Base-by-base conservation (phyloP, 768 basidiomycete genomes). In the Nidularia sp. region DNA sequence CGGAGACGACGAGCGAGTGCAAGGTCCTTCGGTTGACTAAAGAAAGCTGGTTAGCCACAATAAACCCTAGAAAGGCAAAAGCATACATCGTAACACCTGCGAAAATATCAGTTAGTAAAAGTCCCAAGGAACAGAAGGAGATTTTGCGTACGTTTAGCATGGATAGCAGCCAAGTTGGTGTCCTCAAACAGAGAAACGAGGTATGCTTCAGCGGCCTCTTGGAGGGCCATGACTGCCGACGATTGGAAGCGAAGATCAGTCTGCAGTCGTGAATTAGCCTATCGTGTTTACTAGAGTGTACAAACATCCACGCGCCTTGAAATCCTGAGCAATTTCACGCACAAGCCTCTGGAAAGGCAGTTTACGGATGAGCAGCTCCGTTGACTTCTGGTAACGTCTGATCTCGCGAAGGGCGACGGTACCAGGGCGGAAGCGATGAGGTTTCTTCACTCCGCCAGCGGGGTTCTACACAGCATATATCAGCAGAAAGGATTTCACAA, bases 391-490 rank as follows among this genome's bases (percentile, higher is more conserved):
- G 74, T 89, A 90, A 63, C 86, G 75, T 64, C 88, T 72, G 62
- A 90, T 90, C 67, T 90, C 87, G 68, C 90, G 86, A 57, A 91
- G 85, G 49, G 89, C 90, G 70, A 91, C 89, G 51, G 89, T 91
- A 71, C 89, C 82, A 61, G 82, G 82, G 56, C 81, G 76, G 79
- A 88, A 90, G 60, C 88, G 75, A 68, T 90, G 88, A 5, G 33
- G 47, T 25, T 49, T 60, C 79, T 85, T 85, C 66, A 86, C 80
- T 66, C 80, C 80, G 62, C 78, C 78, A 52, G 78, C 64, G 50
- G 75, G 63, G 49, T 64, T 64, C 69, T 55, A 22, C 48, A 10
- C 33, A 9, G n/a, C 31, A 39, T 51, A 39, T 34, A 45, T 43
- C 50, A n/a, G 15, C 39, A 13, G 13, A 22, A n/a, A 41, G 39